These are phyloP conservation scores for Pichia sp. DNA, from an alignment of 1,139 yeast species.

Conservation along the genomic window DNA sequence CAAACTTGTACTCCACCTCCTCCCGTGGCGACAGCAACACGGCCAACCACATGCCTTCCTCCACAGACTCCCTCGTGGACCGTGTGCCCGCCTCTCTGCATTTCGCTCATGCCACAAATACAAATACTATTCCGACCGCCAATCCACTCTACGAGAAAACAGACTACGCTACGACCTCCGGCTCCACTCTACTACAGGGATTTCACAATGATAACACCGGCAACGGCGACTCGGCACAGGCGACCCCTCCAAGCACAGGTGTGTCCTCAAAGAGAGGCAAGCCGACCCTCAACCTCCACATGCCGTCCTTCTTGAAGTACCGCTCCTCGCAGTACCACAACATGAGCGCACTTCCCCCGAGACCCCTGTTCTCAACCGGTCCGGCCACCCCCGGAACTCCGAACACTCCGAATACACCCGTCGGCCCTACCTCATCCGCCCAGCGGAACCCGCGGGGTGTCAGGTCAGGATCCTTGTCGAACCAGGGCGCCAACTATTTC, in stretches of 20 bases:
- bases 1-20: slow-evolving; percentile 26
- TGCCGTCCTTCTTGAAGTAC: slow-evolving; percentile 7
- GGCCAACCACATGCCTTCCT: slow-evolving; percentile 17
- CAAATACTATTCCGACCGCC: no score
- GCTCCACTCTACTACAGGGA: background rate
- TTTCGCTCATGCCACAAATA: background rate
- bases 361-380: slow-evolving; percentile 9
- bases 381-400: slow-evolving; percentile 12
- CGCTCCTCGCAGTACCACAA: background rate
- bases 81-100: slow-evolving; percentile 21
- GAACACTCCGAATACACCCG: slow-evolving; percentile 5
- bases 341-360: background rate
- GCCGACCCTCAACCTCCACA: slow-evolving; percentile 10
- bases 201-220: background rate
- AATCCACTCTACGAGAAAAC: background rate
- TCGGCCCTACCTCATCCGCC: background rate
- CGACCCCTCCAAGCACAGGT: background rate
- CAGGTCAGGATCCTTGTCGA: background rate
- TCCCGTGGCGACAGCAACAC: slow-evolving; percentile 17
- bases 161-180: background rate
- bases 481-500: slow-evolving; percentile 18
- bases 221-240: background rate
- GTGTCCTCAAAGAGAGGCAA: slow-evolving; percentile 6
- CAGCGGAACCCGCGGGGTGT: slow-evolving; percentile 10
- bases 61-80: slow-evolving; percentile 32